phyloP scores from a whole-genome alignment of 495 filamentous ascomycete species.

The Hypoxylon rickii region DNA sequence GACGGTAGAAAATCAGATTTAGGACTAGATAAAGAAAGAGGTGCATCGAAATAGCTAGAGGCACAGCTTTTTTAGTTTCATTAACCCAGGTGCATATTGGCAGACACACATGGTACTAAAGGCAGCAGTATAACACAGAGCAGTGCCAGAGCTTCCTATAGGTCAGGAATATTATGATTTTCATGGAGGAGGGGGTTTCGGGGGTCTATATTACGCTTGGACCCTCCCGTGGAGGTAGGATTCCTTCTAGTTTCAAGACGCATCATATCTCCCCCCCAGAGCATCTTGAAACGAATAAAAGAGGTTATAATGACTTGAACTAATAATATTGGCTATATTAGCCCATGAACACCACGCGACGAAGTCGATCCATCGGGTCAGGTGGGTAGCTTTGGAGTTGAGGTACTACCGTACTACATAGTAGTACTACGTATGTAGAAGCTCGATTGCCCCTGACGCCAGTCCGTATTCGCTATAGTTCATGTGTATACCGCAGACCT shows the following conservation, averaged over 20 bases:
- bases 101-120: too few species aligned
- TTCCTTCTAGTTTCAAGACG: constrained; percentile 33
- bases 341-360: constrained; percentile 18
- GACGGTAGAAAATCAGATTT: neutral
- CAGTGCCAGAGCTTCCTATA: constrained; percentile 1
- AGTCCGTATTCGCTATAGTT: constrained; percentile 16
- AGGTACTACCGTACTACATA: too few species aligned
- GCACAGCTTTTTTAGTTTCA: too few species aligned
- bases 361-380: constrained; percentile 29
- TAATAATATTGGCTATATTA: constrained; percentile 10
- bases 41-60: too few species aligned
- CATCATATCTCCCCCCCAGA: constrained; percentile 11
- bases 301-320: constrained; percentile 14
- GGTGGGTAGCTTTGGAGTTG: constrained; percentile 9
- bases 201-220: constrained; percentile 38
- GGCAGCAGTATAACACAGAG: too few species aligned
- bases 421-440: neutral
- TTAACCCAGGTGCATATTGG: too few species aligned
- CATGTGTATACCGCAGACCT: too few species aligned
- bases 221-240: constrained; percentile 12
- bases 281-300: constrained; percentile 19
- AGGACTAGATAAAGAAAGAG: too few species aligned
- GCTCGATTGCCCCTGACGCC: constrained; percentile 24
- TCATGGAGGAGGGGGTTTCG: constrained; percentile 18
- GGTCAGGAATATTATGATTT: constrained; percentile 18